Base-by-base conservation (phyloP, 2,329 filamentous ascomycete species). In the Colletotrichum lupini region DNA sequence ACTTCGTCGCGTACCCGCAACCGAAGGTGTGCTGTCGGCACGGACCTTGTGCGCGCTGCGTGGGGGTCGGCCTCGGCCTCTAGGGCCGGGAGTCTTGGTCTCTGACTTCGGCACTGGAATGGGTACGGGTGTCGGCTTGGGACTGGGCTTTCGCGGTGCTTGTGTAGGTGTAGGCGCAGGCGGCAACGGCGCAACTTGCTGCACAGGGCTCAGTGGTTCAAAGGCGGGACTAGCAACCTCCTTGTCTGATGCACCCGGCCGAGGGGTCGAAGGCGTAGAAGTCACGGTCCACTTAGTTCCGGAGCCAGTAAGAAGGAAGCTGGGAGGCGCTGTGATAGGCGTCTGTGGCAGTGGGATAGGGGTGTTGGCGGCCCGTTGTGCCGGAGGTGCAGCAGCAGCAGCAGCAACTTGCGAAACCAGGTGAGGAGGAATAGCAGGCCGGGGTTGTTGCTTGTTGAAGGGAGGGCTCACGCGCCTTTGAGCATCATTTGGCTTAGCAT, bases 241-340 rank as follows among this genome's bases (percentile, higher is more conserved):
- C 67, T 42, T 71, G 22, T 72, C 76, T 30, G 76, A 73, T 11
- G 37, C 46, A 12, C 80, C 75, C 11, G 82, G 83, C 22, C 81
- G 79, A 2, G 91, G 91, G 1, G 91, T 92, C 5, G 89, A 89
- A 4, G 89, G 88, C 1, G 89, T 90, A 7, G 88, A 86, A 5
- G 84, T 85, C 19, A 87, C 83, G 2, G 85, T 88, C 90, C 91
- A 92, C 77, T 87, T 88, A 0, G 91, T 92, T 57, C 88, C 89
- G 71, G 82, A 79, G 52, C 83, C 81, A 69, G 81, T 78, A 61
- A 82, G 74, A 55, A 82, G 64, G 74, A 76, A 81, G 76, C 60
- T 77, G 57, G 46, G 79, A 56, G 69, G 75, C 61, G 69, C 71
- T 72, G 67, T 62, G 12, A 79, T 75, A 7, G 83, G 83, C 0